phyloP scores from a whole-genome alignment of 192 early-diverging fungal genomes.

The Cladochytrium replicatum region DNA sequence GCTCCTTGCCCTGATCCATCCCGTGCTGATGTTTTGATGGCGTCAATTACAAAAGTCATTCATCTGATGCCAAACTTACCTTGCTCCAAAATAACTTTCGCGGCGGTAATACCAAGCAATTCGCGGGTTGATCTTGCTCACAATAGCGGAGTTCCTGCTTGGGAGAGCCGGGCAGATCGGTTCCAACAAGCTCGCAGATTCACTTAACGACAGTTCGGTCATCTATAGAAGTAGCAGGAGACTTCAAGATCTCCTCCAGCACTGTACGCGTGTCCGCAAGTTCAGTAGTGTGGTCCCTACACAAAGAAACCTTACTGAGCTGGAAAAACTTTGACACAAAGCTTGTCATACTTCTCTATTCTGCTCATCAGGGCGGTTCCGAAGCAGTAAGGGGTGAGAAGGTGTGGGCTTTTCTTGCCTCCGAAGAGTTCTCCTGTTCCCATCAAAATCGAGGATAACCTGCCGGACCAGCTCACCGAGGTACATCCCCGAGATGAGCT shows the following conservation, averaged over 20 bases:
- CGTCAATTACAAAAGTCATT: too few relatives aligned
- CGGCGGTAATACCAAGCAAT: slow-evolving; percentile 56
- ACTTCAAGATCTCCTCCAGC: slow-evolving; percentile 57
- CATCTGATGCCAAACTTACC: too few relatives aligned
- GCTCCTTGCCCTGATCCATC: slow-evolving; percentile 70
- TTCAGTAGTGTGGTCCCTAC: slow-evolving; percentile 50
- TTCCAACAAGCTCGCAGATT: slow-evolving; percentile 66
- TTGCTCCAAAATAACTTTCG: slow-evolving; percentile 62
- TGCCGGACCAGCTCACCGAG: slow-evolving; percentile 84
- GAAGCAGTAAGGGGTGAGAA: slow-evolving; percentile 68
- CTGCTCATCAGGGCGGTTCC: slow-evolving; percentile 47
- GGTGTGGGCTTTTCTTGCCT: slow-evolving; percentile 45
- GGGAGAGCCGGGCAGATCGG: slow-evolving; percentile 73
- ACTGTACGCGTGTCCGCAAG: slow-evolving; percentile 49
- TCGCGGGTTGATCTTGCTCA: slow-evolving; percentile 54
- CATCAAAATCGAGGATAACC: slow-evolving; percentile 70
- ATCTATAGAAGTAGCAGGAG: slow-evolving; percentile 43
- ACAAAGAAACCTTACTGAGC: too few relatives aligned
- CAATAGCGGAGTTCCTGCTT: slow-evolving; percentile 50
- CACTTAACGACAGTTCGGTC: slow-evolving; percentile 64
- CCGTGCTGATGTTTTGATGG: too few relatives aligned
- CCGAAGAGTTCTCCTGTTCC: slow-evolving; percentile 66
- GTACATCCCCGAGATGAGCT: slow-evolving; percentile 92
- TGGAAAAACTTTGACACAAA: too few relatives aligned
- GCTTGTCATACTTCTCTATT: slow-evolving; percentile 39